Conservation (phyloP, 1,284 basidiomycete genomes). For the Boletus mariae region DNA sequence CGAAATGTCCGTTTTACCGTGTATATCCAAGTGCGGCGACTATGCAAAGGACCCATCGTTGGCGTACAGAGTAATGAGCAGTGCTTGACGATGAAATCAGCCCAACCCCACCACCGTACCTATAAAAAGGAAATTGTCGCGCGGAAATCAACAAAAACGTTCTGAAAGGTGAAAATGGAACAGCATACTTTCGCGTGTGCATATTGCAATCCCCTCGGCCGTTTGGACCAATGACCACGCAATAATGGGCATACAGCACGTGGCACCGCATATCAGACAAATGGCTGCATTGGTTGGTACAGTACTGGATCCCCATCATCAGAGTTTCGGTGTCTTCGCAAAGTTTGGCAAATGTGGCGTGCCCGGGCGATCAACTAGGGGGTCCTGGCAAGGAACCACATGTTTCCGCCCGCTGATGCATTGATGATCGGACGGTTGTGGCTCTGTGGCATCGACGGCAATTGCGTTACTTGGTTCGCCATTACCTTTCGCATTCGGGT, state of each 20-base stretch:
- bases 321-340: conserved; percentile 26
- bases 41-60: conserved; percentile 85
- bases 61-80: conserved; percentile 89
- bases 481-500: conserved; percentile 15
- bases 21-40: conserved; percentile 91
- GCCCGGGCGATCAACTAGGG: conserved; percentile 20
- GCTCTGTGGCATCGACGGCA: conserved; percentile 8
- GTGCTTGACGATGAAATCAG: conserved; percentile 87
- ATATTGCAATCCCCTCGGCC: conserved; percentile 87
- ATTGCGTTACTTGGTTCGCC: conserved; percentile 16
- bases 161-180: not conserved
- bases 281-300: conserved; percentile 86
- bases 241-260: conserved; percentile 94
- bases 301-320: conserved; percentile 41
- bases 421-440: conserved; percentile 12
- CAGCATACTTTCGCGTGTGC: conserved; percentile 86
- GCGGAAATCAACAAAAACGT: no score
- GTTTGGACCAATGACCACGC: conserved; percentile 66
- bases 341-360: conserved; percentile 24
- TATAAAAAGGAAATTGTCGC: conserved; percentile 29
- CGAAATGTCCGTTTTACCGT: conserved; percentile 91
- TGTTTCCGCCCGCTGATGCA: conserved; percentile 9
- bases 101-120: conserved; percentile 88
- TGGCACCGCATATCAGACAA: conserved; percentile 87
- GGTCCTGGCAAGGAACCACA: conserved; percentile 15